These are phyloP conservation scores for Elongisporangium prolatum DNA, from an alignment of 352 stramenopile species.

Conservation along the genomic window DNA sequence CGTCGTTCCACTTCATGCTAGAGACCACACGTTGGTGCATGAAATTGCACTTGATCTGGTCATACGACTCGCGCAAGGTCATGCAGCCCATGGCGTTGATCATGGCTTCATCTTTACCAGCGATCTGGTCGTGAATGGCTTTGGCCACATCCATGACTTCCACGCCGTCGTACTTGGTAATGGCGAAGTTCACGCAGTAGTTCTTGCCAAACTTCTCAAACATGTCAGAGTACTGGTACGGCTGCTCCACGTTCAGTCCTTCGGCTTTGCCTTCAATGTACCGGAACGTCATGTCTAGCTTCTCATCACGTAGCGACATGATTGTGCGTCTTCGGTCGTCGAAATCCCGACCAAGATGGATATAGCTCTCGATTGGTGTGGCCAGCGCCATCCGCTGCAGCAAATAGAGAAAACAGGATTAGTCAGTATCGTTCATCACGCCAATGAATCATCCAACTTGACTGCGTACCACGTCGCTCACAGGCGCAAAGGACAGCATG, in stretches of 20 bases:
- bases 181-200: slow-evolving; percentile 72
- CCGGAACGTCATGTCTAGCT: slow-evolving; percentile 73
- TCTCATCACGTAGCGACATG: slow-evolving; percentile 58
- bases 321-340: slow-evolving; percentile 58
- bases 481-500: slow-evolving; percentile 67
- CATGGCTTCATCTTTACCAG: slow-evolving; percentile 52
- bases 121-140: slow-evolving; percentile 70
- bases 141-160: slow-evolving; percentile 56
- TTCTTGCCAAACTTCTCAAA: slow-evolving; percentile 82
- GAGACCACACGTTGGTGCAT: slow-evolving; percentile 81
- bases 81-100: slow-evolving; percentile 52
- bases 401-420: not conserved
- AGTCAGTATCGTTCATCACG: not conserved
- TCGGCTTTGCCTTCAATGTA: slow-evolving; percentile 72
- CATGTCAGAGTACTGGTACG: slow-evolving; percentile 71
- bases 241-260: slow-evolving; percentile 46
- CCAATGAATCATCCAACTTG: not conserved
- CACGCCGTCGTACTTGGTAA: slow-evolving; percentile 69
- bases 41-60: slow-evolving; percentile 77
- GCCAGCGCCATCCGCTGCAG: slow-evolving; percentile 70
- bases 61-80: slow-evolving; percentile 64
- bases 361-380: slow-evolving; percentile 76
- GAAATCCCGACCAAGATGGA: slow-evolving; percentile 57
- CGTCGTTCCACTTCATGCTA: slow-evolving; percentile 58
- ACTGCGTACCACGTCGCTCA: slow-evolving; percentile 55